These are phyloP conservation scores for Boletus subcaerulescens DNA, from an alignment of 768 basidiomycete species.

Conservation along the genomic window DNA sequence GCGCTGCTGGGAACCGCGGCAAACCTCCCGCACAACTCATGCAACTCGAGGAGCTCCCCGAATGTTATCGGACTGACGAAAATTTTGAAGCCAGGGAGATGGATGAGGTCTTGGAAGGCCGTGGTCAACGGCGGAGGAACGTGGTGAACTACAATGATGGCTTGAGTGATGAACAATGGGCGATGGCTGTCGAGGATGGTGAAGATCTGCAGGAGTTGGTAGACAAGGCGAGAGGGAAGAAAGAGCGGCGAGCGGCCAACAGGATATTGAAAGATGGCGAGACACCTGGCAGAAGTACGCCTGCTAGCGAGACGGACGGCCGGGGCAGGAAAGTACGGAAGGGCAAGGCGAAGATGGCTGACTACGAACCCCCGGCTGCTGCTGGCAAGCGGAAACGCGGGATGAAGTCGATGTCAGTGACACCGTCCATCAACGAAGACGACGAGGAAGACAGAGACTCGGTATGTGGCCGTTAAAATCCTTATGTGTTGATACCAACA, in stretches of 20 bases:
- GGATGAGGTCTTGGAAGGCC: slow-evolving; percentile 57
- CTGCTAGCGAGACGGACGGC: slow-evolving; percentile 56
- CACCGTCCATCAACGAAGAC: slow-evolving; percentile 67
- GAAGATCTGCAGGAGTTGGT: slow-evolving; percentile 75
- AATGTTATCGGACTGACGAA: slow-evolving; percentile 84
- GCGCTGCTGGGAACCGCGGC: slow-evolving; percentile 68
- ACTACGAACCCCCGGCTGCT: slow-evolving; percentile 43
- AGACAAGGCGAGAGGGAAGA: slow-evolving; percentile 62
- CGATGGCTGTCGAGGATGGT: slow-evolving; percentile 79
- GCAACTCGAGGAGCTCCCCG: slow-evolving; percentile 85
- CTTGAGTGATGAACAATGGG: slow-evolving; percentile 91
- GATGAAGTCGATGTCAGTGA: slow-evolving; percentile 69
- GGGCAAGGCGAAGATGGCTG: slow-evolving; percentile 60
- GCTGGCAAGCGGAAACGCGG: slow-evolving; percentile 74
- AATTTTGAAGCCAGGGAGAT: slow-evolving; percentile 70
- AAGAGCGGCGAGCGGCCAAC: slow-evolving; percentile 57
- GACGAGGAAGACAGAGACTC: slow-evolving; percentile 77
- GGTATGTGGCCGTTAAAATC: slow-evolving; percentile 38
- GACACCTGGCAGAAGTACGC: slow-evolving; percentile 61
- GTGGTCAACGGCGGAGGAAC: slow-evolving; percentile 80
- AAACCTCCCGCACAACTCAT: slow-evolving; percentile 77
- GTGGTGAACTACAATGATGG: slow-evolving; percentile 93
- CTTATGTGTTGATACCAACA: not conserved
- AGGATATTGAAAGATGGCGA: slow-evolving; percentile 60
- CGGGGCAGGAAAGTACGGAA: slow-evolving; percentile 53